Evolutionary conservation across 2,329 filamentous ascomycete species (phyloP), one percentile per base, ranked within the genome.

Genomic region (Lasiodiplodia hormozganensis): DNA sequence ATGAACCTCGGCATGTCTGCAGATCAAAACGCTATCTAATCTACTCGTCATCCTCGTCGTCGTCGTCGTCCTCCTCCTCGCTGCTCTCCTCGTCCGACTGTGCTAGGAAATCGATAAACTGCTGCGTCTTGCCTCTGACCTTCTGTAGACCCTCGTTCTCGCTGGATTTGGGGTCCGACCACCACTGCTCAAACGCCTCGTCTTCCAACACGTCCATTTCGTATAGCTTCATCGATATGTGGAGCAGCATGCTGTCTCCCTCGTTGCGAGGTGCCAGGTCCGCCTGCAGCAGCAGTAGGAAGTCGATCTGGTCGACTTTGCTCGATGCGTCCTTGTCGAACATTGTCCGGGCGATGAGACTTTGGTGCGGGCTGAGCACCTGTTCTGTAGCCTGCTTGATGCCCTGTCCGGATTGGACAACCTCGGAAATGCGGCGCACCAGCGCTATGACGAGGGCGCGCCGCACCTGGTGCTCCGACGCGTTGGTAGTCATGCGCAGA

Each of bases 171-270:
- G 86, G 85, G 77, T 97, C 91, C 23, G 85, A 87, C 94, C 94
- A 98, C 96, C 96, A 99, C 58, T 87, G 86, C 74, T 95, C 82
- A 72, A 97, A 92, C 0, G 92, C 94, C 52, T 97, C 94, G 75
- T 97, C 93, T 77, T 97, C 93, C 1, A 97, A 82, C 18, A 97
- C 86, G 72, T 98, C 96, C 60, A 92, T 81, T 72, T 92, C 89
- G 77, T 97, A 96, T 64, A 98, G 84, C 79, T 94, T 92, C 82
- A 96, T 96, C 72, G 93, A 87, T 73, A 93, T 83, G 49, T 90
- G 92, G 3, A 94, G 86, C 40, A 98, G 85, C 11, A 97, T 86
- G 47, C 83, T 80, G 75, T 90, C 86, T 3, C 89, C 89, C 70
- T 88, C 89, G 57, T 85, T 84, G 58, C 87, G 84, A 68, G 89